Evolutionary conservation across 768 basidiomycete genomes (phyloP).

Genomic region (Amanita molliuscula): DNA sequence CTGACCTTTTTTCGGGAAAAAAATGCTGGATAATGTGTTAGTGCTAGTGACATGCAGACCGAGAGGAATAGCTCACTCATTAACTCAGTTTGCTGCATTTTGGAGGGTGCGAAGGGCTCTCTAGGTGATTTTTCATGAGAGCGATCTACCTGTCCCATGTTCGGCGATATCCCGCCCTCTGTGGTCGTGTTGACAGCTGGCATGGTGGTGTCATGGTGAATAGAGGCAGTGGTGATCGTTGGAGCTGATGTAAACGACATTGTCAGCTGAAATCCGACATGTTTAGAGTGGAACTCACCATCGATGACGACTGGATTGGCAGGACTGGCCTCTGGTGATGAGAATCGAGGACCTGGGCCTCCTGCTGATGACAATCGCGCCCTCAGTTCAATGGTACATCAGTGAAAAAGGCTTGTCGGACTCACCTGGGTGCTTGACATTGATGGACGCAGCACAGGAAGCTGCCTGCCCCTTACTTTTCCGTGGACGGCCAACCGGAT

Average conservation of each 20-base stretch:
- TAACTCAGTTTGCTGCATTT: neutral
- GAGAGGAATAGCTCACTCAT: neutral
- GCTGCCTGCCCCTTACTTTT: neutral
- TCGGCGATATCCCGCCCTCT: neutral
- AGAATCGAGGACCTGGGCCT: neutral
- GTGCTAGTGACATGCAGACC: neutral
- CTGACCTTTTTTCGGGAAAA: neutral
- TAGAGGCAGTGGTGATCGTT: neutral
- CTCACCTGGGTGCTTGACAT: neutral
- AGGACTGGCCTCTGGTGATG: neutral
- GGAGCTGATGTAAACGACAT: neutral
- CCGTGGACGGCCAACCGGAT: neutral
- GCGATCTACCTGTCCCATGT: neutral
- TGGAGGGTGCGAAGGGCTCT: neutral
- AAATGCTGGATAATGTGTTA: neutral
- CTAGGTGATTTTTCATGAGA: neutral
- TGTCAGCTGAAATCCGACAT: neutral
- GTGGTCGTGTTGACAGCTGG: neutral
- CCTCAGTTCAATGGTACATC: neutral
- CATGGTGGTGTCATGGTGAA: neutral
- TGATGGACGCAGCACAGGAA: neutral
- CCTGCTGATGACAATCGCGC: neutral
- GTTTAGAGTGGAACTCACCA: neutral
- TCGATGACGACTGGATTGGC: constrained; percentile 3
- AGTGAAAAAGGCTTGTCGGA: neutral